These are phyloP conservation scores for Beauveria medogensis DNA, from an alignment of 2,329 filamentous ascomycete species.

Conservation along the genomic window DNA sequence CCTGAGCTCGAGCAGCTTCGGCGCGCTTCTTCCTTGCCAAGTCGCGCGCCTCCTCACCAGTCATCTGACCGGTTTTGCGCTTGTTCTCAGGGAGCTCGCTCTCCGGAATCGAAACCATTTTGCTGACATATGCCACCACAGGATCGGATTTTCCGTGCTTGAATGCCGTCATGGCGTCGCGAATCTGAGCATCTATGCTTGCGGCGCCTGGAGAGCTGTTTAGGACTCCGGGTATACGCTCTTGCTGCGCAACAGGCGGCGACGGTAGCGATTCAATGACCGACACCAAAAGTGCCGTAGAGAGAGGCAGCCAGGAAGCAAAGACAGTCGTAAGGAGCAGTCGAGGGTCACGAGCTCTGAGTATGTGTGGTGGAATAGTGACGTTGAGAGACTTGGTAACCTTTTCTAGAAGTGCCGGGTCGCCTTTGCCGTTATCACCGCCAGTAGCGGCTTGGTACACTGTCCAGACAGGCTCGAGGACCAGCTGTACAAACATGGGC, in stretches of 20 bases:
- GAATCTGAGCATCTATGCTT: slow-evolving; percentile 59
- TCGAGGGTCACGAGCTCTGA: slow-evolving; percentile 75
- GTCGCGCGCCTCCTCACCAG: slow-evolving; percentile 82
- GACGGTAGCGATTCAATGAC: slow-evolving; percentile 90
- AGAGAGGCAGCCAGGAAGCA: slow-evolving; percentile 82
- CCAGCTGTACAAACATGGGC: slow-evolving; percentile 94
- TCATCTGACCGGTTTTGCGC: slow-evolving; percentile 62
- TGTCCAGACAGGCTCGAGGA: slow-evolving; percentile 93
- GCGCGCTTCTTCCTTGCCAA: slow-evolving; percentile 81
- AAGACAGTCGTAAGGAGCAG: slow-evolving; percentile 82
- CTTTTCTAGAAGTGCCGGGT: slow-evolving; percentile 77
- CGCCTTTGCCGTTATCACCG: slow-evolving; percentile 73
- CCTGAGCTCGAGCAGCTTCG: slow-evolving; percentile 75
- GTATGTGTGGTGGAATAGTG: slow-evolving; percentile 73
- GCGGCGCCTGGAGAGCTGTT: slow-evolving; percentile 69
- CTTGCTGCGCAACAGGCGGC: slow-evolving; percentile 69
- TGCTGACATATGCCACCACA: slow-evolving; percentile 91
- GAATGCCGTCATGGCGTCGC: slow-evolving; percentile 76
- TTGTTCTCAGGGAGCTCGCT: slow-evolving; percentile 88
- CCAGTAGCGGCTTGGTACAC: slow-evolving; percentile 87
- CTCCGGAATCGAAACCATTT: slow-evolving; percentile 93
- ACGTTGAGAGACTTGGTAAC: slow-evolving; percentile 88
- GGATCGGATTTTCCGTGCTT: slow-evolving; percentile 63
- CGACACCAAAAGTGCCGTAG: slow-evolving; percentile 85
- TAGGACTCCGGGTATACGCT: slow-evolving; percentile 71